These are phyloP conservation scores for Nadsonia fulvescens DNA, from an alignment of 805 yeast species.

Conservation along the genomic window DNA sequence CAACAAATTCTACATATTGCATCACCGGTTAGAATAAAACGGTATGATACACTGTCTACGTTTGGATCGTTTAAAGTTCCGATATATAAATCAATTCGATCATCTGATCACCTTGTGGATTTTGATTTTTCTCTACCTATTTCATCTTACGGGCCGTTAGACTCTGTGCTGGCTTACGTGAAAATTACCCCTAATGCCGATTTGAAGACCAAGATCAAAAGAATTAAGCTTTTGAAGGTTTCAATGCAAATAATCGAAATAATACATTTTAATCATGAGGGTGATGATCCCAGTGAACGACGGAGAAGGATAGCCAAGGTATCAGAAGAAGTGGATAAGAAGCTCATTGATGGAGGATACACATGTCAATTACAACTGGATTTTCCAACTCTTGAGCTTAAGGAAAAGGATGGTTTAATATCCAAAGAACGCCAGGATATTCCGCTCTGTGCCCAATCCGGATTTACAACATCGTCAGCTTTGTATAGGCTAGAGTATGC, in stretches of 20 bases:
- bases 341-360: slow-evolving; percentile 13
- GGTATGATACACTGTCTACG: slow-evolving; percentile 23
- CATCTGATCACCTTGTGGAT: slow-evolving; percentile 20
- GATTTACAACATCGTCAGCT: slow-evolving; percentile 20
- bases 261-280: slow-evolving; percentile 15
- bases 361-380: slow-evolving; percentile 14
- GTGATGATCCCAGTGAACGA: slow-evolving; percentile 17
- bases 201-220: slow-evolving; percentile 18
- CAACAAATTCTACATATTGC: slow-evolving; percentile 11
- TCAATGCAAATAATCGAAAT: slow-evolving; percentile 20
- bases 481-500: slow-evolving; percentile 19
- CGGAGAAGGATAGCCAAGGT: slow-evolving; percentile 16
- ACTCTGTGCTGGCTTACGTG: slow-evolving; percentile 15
- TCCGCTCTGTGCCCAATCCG: slow-evolving; percentile 18
- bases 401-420: slow-evolving; percentile 12
- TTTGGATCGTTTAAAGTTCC: slow-evolving; percentile 21
- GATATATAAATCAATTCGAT: slow-evolving; percentile 10
- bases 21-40: slow-evolving; percentile 20
- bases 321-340: slow-evolving; percentile 12
- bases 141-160: slow-evolving; percentile 24
- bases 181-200: slow-evolving; percentile 21
- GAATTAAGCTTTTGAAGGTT: slow-evolving; percentile 20
- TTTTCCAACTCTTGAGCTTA: slow-evolving; percentile 14
- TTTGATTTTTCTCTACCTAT: slow-evolving; percentile 18
- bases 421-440: slow-evolving; percentile 19